Evolutionary conservation across 208 protist genomes (phyloP).

Genomic region (Trypanosomatidae sp.): DNA sequence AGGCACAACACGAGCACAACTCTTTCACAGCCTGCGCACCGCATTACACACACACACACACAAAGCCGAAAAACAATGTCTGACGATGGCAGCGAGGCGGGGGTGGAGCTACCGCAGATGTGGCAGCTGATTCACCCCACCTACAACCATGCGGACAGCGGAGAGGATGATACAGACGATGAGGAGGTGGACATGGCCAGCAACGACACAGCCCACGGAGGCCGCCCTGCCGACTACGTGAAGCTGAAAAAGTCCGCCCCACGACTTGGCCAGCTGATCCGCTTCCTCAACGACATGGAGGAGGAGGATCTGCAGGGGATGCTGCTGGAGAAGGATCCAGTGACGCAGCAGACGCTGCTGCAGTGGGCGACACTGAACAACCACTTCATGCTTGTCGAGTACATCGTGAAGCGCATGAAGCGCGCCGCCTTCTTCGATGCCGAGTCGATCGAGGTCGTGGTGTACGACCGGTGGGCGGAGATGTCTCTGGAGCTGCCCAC

Average conservation of each 20-base stretch:
- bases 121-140: constrained; percentile 83
- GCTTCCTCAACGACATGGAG: constrained; percentile 85
- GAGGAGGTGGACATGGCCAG: constrained; percentile 29
- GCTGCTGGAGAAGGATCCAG: constrained; percentile 77
- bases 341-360: constrained; percentile 84
- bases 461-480: constrained; percentile 86
- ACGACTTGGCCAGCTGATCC: constrained; percentile 72
- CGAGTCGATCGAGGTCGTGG: constrained; percentile 65
- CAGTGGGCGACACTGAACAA: constrained; percentile 87
- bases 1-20: neutral
- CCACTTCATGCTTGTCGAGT: constrained; percentile 86
- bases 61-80: constrained; percentile 35
- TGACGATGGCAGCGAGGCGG: constrained; percentile 53
- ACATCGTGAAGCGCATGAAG: constrained; percentile 81
- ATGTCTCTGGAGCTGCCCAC: constrained; percentile 81
- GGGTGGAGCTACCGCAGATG: constrained; percentile 62
- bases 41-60: constrained; percentile 11
- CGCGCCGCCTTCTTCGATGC: constrained; percentile 81
- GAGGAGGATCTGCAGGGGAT: constrained; percentile 74
- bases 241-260: constrained; percentile 64
- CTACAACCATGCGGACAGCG: constrained; percentile 35
- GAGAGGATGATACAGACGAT: constrained; percentile 45
- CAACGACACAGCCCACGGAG: constrained; percentile 5
- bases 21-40: neutral
- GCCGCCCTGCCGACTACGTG: constrained; percentile 53